A percentile compares a stretch with the other conserved stretches of the same genome.
These are phyloP conservation scores for Penicillium crystallinum DNA, from an alignment of 495 filamentous ascomycete species.

Conservation along the genomic window DNA sequence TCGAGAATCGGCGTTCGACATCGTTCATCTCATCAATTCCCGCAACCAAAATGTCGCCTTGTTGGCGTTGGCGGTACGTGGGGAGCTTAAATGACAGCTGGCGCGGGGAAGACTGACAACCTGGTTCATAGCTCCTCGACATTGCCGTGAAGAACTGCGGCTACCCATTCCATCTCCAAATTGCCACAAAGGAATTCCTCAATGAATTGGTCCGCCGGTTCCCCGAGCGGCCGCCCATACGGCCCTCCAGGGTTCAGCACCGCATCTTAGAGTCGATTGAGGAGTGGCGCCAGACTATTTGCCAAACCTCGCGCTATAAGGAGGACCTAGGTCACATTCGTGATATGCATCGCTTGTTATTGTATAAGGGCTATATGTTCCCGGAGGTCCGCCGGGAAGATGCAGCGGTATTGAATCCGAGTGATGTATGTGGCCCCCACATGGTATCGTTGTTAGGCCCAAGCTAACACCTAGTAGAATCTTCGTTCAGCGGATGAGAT, in stretches of 20 bases:
- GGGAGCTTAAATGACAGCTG: conserved; percentile 12
- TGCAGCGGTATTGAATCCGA: conserved; percentile 94
- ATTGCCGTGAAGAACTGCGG: conserved; percentile 99
- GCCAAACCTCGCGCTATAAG: conserved; percentile 93
- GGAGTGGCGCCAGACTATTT: conserved; percentile 97
- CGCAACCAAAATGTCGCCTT: conserved; percentile 93
- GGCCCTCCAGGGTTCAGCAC: conserved; percentile 79
- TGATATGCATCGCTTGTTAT: conserved; percentile 94
- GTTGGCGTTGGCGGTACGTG: conserved; percentile 67
- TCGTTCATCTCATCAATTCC: conserved; percentile 92
- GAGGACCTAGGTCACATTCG: conserved; percentile 94
- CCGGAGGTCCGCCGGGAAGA: conserved; percentile 88
- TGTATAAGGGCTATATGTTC: conserved; percentile 95
- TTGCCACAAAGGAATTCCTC: conserved; percentile 96
- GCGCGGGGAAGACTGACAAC: conserved; percentile 22
- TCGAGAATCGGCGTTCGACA: conserved; percentile 89
- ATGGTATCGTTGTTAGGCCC: background rate
- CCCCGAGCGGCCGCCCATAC: conserved; percentile 84
- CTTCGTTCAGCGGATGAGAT: conserved; percentile 96
- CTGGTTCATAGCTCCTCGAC: conserved; percentile 67
- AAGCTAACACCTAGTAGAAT: conserved; percentile 55
- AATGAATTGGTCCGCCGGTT: conserved; percentile 97
- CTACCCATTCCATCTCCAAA: conserved; percentile 97
- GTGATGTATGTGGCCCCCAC: conserved; percentile 65
- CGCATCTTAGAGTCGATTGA: conserved; percentile 95